A percentile compares a stretch with the other conserved stretches of the same genome.
phyloP scores from a whole-genome alignment of 768 basidiomycete species.

The Trametes sanguinea region DNA sequence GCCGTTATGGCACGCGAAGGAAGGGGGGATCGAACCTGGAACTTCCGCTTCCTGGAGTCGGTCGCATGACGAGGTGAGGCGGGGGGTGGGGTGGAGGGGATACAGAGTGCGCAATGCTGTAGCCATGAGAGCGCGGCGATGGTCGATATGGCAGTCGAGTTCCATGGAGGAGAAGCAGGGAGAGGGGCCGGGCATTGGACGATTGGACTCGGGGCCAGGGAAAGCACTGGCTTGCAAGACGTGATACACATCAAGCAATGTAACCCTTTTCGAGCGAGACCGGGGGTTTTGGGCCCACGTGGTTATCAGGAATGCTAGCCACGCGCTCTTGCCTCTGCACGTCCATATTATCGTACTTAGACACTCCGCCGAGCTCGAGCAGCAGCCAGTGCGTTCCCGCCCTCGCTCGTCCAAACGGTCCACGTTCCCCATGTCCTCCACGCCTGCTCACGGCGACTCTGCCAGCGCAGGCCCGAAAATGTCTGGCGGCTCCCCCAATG shows the following conservation, averaged over 20 bases:
- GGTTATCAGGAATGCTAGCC: conserved; percentile 25
- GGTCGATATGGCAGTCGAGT: conserved; percentile 17
- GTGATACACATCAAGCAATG: conserved; percentile 24
- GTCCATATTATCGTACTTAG: conserved; percentile 22
- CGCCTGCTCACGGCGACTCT: conserved; percentile 13
- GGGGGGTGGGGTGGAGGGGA: background rate
- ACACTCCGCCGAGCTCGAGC: conserved; percentile 13
- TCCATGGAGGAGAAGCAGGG: conserved; percentile 12
- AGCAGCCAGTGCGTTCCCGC: conserved; percentile 6
- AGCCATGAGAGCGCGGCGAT: conserved; percentile 18
- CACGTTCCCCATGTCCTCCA: conserved; percentile 12
- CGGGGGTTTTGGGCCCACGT: conserved; percentile 21
- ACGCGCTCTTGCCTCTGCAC: conserved; percentile 24
- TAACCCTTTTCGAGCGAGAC: conserved; percentile 20
- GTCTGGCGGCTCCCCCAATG: conserved; percentile 21
- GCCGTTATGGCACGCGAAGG: conserved; percentile 6
- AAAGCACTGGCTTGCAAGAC: background rate
- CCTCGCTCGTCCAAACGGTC: conserved; percentile 6
- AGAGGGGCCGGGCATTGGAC: conserved; percentile 1
- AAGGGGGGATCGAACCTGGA: background rate
- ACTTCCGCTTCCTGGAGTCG: background rate
- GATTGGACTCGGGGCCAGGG: background rate
- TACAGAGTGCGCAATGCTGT: background rate
- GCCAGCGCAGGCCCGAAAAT: conserved; percentile 9
- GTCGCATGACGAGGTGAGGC: background rate